Conservation (phyloP, 306 rosid genomes). For the Prunus campanulata region DNA sequence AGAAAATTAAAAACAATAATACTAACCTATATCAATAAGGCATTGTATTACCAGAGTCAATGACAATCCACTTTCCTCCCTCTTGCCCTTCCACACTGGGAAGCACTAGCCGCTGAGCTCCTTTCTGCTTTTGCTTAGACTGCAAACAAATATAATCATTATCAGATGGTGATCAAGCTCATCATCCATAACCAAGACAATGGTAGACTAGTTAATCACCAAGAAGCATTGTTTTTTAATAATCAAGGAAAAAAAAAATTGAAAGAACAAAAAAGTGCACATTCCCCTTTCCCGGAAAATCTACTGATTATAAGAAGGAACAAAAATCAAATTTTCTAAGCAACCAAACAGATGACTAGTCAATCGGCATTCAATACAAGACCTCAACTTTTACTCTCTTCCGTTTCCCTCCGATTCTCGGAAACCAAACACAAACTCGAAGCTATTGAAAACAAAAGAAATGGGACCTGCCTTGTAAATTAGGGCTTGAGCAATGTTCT, state of each 20-base stretch:
- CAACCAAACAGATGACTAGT: background rate
- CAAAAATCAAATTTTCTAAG: background rate
- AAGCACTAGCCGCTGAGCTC: conserved; percentile 52
- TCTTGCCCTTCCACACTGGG: conserved; percentile 88
- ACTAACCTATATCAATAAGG: background rate
- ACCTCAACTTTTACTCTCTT: background rate
- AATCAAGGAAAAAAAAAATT: background rate
- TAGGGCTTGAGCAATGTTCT: conserved; percentile 94
- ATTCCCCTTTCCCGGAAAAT: background rate
- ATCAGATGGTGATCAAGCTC: background rate
- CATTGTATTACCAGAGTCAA: conserved; percentile 68
- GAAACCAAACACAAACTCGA: background rate
- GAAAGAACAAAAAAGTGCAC: background rate
- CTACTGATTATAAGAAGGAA: background rate
- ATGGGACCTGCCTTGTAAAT: conserved; percentile 63
- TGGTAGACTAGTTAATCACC: background rate
- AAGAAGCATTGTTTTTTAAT: background rate
- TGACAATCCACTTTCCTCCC: conserved; percentile 90
- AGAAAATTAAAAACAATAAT: conserved; percentile 3
- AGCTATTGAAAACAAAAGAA: background rate
- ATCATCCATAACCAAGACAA: background rate
- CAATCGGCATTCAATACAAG: background rate
- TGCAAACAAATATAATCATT: conserved; percentile 1
- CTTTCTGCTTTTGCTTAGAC: conserved; percentile 94
- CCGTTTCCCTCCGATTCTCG: background rate